These are phyloP conservation scores for Curvularia verruculosa DNA, from an alignment of 2,329 filamentous ascomycete species.

Conservation along the genomic window DNA sequence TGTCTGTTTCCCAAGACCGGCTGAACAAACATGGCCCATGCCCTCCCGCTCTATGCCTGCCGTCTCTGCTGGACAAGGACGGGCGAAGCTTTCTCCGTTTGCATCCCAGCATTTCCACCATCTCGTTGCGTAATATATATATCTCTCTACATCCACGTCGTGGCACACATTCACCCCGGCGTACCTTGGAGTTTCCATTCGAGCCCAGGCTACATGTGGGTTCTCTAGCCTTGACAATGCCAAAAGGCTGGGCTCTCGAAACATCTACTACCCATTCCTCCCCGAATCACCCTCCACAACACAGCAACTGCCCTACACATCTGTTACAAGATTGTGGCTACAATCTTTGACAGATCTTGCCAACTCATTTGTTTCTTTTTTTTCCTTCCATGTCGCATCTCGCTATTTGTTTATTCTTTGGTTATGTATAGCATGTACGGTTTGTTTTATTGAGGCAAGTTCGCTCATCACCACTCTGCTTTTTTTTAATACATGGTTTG, in stretches of 20 bases:
- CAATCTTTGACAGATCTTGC: not conserved
- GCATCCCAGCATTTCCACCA: slow-evolving; percentile 31
- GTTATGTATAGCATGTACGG: slow-evolving; percentile 12
- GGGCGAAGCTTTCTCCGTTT: slow-evolving; percentile 29
- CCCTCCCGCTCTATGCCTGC: slow-evolving; percentile 18
- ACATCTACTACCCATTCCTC: not conserved
- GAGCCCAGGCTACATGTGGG: slow-evolving; percentile 15
- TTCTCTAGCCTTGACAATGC: slow-evolving; percentile 4
- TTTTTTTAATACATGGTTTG: slow-evolving; percentile 16
- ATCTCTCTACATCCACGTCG: slow-evolving; percentile 18
- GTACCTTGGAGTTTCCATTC: slow-evolving; percentile 21
- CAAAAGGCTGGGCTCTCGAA: not conserved
- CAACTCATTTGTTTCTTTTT: not conserved
- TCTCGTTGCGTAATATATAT: slow-evolving; percentile 46
- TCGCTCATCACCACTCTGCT: slow-evolving; percentile 20
- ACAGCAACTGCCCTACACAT: not conserved
- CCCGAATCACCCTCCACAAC: not conserved
- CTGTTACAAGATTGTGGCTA: not conserved
- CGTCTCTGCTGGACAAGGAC: slow-evolving; percentile 46
- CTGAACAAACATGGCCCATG: not conserved
- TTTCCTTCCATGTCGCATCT: not conserved
- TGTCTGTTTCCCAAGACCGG: slow-evolving; percentile 1
- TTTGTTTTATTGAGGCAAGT: slow-evolving; percentile 12
- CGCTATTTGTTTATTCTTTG: slow-evolving; percentile 3
- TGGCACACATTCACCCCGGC: slow-evolving; percentile 26